Base-by-base conservation (phyloP, 1,284 basidiomycete genomes). In the Trichosporon sp. region DNA sequence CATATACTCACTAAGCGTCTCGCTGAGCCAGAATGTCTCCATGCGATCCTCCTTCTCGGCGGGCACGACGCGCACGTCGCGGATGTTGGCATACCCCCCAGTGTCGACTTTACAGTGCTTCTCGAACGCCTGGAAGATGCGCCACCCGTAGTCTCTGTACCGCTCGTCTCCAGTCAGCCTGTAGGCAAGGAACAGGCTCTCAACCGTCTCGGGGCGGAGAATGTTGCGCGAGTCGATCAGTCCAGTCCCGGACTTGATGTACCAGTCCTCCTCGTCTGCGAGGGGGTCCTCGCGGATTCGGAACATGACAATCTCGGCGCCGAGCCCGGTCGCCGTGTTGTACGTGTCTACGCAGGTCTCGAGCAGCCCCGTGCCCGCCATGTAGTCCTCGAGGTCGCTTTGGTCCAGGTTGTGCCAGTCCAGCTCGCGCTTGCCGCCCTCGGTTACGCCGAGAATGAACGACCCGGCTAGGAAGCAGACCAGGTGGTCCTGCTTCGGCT, bases 401-500 rank as follows among this genome's bases (percentile, higher is more conserved):
- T 80, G 76, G 1, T 86, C 82, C 7, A 91, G 65, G 23, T 71
- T 58, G 19, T 65, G 49, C 76, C 76, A 78, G 58, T 69, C 64
- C 4, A 70, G 13, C 25, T 64, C 54, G 36, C 70, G 86, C 4
- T 88, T 78, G 2, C 86, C 86, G 0, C 87, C 85, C 32, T 87
- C 88, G 1, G 89, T 89, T 13, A 93, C 89, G 21, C 95, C 93
- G 6, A 97, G 85, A 84, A 97, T 88, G 70, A 97, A 85, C 2
- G 90, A 90, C 5, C 93, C 94, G 34, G 89, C 93, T 54, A 97
- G 81, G 86, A 97, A 98, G 80, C 95, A 97, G 1, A 92, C 94
- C 21, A 98, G 86, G 78, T 97, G 95, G 77, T 98, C 95, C 81
- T 98, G 95, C 79, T 96, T 95, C 14, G 90, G 89, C 1, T 85